These are phyloP conservation scores for Fomitopsis betulina DNA, from an alignment of 1,284 basidiomycete species.

Conservation along the genomic window DNA sequence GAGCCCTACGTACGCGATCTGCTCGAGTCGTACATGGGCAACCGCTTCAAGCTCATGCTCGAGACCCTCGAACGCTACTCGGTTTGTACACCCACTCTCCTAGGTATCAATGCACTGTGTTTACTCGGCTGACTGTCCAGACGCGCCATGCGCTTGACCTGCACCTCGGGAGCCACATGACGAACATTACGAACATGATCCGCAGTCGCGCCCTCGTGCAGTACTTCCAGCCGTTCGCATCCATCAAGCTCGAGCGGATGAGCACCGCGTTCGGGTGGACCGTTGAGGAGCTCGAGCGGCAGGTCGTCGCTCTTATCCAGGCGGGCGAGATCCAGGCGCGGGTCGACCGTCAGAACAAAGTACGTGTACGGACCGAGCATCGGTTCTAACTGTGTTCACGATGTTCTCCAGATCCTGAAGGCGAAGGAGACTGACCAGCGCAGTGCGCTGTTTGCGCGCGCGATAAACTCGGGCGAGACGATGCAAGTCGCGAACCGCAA, in stretches of 20 bases:
- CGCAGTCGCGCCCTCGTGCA: conserved; percentile 72
- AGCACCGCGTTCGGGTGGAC: conserved; percentile 80
- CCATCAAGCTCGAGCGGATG: conserved; percentile 78
- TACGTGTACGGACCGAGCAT: conserved; percentile 18
- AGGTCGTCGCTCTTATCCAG: conserved; percentile 73
- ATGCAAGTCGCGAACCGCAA: conserved; percentile 72
- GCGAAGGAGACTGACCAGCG: conserved; percentile 73
- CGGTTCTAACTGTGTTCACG: not conserved
- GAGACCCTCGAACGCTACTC: conserved; percentile 69
- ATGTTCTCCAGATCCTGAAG: conserved; percentile 52
- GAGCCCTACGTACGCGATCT: conserved; percentile 83
- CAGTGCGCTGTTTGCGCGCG: conserved; percentile 66
- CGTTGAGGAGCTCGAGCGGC: conserved; percentile 59
- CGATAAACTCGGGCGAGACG: conserved; percentile 65
- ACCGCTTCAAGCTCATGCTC: conserved; percentile 77
- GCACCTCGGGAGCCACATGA: conserved; percentile 65
- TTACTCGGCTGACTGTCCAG: conserved; percentile 29
- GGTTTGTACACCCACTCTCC: conserved; percentile 37
- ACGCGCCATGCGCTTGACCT: conserved; percentile 74
- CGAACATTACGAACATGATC: conserved; percentile 55
- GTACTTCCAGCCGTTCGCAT: conserved; percentile 82
- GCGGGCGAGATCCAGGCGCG: conserved; percentile 70
- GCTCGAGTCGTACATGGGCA: conserved; percentile 76
- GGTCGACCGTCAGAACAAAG: conserved; percentile 80
- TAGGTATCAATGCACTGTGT: not conserved